Base-by-base conservation (phyloP, 164 flowering plant genomes). In the Magnolia sinica region DNA sequence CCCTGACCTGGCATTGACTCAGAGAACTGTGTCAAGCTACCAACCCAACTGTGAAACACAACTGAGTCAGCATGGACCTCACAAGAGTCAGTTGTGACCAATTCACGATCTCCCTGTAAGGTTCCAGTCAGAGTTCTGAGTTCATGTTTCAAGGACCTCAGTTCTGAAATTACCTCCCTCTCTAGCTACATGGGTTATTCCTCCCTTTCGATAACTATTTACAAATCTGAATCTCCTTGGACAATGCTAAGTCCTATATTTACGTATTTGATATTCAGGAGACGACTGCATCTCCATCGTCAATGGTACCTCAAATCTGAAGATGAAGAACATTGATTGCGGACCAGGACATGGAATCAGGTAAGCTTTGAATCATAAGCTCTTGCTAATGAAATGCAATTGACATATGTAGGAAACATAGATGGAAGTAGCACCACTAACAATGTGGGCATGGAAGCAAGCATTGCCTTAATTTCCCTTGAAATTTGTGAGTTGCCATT, bases 271-370 rank as follows among this genome's bases (percentile, higher is more conserved):
- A 69, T 78, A 51, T 75, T 55, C 84, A 91, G 96, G 96, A 23
- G 96, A 92, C 80, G 96, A 92, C 77, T 95, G 99, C 82, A 80
- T 95, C 61, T 95, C 99, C 37, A 93, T 95, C 23, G 97, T 93
- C 45, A 92, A 87, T 80, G 96, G 84, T 24, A 90, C 92, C 84
- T 88, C 97, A 68, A 84, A 71, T 79, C 89, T 95, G 76, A 92
- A 87, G 85, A 89, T 93, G 95, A 93, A 91, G 90, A 85, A 80
- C 49, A 87, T 93, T 19, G 81, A 77, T 29, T 93, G 96, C 73
- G 98, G 98, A 66, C 98, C 98, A 23, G 98, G 98, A 45, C 98
- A 93, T 86, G 98, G 97, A 79, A 87, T 96, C 82, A 96, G 99
- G 99, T 92, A 82, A 7, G 7, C 23, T 22, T 23, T 65, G 68